A percentile compares a stretch with the other conserved stretches of the same genome.
These are phyloP conservation scores for Acer yangbiense DNA, from an alignment of 345 rosid species.

Conservation along the genomic window DNA sequence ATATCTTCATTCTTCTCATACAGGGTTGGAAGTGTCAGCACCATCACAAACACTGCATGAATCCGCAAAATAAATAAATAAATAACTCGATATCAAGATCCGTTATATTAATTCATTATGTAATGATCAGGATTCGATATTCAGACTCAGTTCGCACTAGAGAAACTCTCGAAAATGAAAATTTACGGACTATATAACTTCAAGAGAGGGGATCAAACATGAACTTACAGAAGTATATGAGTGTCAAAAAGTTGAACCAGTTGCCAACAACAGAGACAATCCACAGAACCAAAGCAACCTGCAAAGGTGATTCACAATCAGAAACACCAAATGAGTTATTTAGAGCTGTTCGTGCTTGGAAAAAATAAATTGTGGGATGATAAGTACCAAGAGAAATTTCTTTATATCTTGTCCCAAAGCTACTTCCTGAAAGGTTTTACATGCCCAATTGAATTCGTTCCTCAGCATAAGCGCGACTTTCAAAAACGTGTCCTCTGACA, in stretches of 20 bases:
- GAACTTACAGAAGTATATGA: constrained; percentile 34
- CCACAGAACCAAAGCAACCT: constrained; percentile 39
- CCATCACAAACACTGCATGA: constrained; percentile 37
- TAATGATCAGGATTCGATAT: too few relatives aligned
- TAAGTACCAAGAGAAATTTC: constrained; percentile 41
- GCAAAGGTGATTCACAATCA: constrained; percentile 18
- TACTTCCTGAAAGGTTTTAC: constrained; percentile 31
- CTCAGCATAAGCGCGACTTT: constrained; percentile 33
- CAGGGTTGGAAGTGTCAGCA: constrained; percentile 37
- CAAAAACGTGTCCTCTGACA: constrained; percentile 36
- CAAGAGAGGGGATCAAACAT: not conserved
- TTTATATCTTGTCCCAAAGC: constrained; percentile 43
- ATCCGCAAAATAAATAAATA: not conserved
- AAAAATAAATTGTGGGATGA: not conserved
- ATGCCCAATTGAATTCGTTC: constrained; percentile 35
- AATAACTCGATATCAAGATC: not conserved
- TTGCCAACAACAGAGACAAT: constrained; percentile 38
- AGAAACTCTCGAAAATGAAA: too few relatives aligned
- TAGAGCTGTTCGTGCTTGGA: not conserved
- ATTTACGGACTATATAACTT: too few relatives aligned
- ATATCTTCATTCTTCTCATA: constrained; percentile 45
- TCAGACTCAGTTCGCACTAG: not conserved
- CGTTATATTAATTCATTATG: not conserved
- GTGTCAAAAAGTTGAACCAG: constrained; percentile 46
- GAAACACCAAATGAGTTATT: not conserved